Conservation (phyloP, 768 basidiomycete genomes). For the Terana coerulea region DNA sequence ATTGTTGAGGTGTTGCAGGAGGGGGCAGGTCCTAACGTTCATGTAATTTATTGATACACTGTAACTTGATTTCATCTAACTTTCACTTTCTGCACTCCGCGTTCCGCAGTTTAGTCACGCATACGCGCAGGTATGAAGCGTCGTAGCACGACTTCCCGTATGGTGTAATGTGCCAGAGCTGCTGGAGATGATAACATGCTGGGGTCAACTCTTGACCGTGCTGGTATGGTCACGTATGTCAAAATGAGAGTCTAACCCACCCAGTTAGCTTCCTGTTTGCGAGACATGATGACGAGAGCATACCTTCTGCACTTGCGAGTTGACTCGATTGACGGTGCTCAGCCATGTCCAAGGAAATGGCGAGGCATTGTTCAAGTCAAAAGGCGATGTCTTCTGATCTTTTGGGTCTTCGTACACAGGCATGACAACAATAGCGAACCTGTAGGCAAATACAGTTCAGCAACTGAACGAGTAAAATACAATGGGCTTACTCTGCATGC, state of each 20-base stretch:
- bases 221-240: slow-evolving; percentile 90
- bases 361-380: slow-evolving; percentile 57
- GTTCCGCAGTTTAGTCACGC: slow-evolving; percentile 59
- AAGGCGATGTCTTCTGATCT: slow-evolving; percentile 64
- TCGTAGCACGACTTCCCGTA: slow-evolving; percentile 80
- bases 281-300: not conserved
- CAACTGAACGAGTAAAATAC: not conserved
- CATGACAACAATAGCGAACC: slow-evolving; percentile 87
- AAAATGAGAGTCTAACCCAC: slow-evolving; percentile 75
- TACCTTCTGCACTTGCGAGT: slow-evolving; percentile 96
- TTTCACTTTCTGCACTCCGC: not conserved
- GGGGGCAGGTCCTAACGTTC: not conserved
- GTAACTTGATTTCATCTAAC: not conserved
- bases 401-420: slow-evolving; percentile 84
- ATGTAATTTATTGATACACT: slow-evolving; percentile 1
- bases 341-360: slow-evolving; percentile 95
- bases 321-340: slow-evolving; percentile 94
- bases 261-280: not conserved
- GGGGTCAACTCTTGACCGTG: slow-evolving; percentile 50
- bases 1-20: not conserved
- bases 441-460: slow-evolving; percentile 27
- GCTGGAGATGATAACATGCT: slow-evolving; percentile 64
- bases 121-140: slow-evolving; percentile 90
- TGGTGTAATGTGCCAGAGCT: slow-evolving; percentile 70
- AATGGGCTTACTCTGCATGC: slow-evolving; percentile 86